Percentiles rank a stretch among this genome's conserved stretches.
Evolutionary conservation across 2,329 filamentous ascomycete species (phyloP).

Genomic region (Lizonia empirigonia): DNA sequence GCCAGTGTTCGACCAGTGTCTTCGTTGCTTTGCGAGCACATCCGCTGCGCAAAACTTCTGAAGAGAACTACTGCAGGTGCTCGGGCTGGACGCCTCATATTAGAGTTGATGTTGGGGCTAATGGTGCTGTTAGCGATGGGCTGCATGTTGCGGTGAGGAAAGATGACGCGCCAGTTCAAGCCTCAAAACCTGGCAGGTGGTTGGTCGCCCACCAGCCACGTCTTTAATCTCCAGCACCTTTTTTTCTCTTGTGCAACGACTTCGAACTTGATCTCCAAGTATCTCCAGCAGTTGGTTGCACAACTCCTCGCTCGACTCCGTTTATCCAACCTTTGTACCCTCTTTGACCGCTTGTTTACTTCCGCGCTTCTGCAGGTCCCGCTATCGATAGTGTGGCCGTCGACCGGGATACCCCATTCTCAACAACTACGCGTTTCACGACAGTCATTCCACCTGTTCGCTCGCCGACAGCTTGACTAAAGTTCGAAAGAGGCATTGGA

Average conservation of each 20-base stretch:
- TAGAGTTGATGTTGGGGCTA: slow-evolving; percentile 1
- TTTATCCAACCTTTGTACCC: slow-evolving; percentile 15
- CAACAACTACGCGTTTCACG: slow-evolving; percentile 33
- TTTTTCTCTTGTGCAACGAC: slow-evolving; percentile 22
- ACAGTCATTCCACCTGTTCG: slow-evolving; percentile 26
- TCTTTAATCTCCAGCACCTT: slow-evolving; percentile 23
- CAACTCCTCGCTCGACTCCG: slow-evolving; percentile 13
- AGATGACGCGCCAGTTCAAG: slow-evolving; percentile 30
- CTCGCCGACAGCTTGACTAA: slow-evolving; percentile 17
- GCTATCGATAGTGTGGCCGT: slow-evolving; percentile 24
- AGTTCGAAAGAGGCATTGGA: slow-evolving; percentile 30
- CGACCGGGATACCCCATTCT: slow-evolving; percentile 20
- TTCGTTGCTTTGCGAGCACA: slow-evolving; percentile 2
- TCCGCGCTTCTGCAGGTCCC: slow-evolving; percentile 14
- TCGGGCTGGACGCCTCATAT: slow-evolving; percentile 4
- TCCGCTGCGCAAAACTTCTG: not conserved
- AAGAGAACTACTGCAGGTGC: slow-evolving; percentile 12
- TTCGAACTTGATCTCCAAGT: slow-evolving; percentile 6
- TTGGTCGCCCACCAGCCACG: slow-evolving; percentile 29
- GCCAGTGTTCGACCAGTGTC: slow-evolving; percentile 8
- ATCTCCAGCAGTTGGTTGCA: slow-evolving; percentile 21
- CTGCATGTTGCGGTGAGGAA: slow-evolving; percentile 33
- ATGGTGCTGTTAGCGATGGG: slow-evolving; percentile 20
- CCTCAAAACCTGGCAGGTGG: slow-evolving; percentile 22
- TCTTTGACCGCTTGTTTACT: slow-evolving; percentile 21